These are phyloP conservation scores for Hsuehochloa calcarea DNA, from an alignment of 176 grass and related monocot genomes.

Conservation along the genomic window DNA sequence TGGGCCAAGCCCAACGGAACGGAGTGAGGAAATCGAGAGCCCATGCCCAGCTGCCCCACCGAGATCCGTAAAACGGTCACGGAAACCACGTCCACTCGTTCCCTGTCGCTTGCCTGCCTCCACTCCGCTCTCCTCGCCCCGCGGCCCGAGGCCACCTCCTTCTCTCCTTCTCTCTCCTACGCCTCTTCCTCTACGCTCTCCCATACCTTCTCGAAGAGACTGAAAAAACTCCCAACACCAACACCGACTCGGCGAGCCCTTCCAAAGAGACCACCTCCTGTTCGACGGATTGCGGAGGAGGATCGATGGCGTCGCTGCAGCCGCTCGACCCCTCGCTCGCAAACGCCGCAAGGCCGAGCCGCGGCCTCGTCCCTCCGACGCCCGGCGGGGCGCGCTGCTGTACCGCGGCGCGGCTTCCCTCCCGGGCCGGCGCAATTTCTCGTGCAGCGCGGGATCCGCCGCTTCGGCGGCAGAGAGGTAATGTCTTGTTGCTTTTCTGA, in stretches of 20 bases:
- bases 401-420: not conserved
- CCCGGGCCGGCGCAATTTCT: conserved; percentile 4
- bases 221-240: not conserved
- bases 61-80: not conserved
- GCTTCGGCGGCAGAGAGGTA: conserved; percentile 51
- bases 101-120: not conserved
- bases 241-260: not conserved
- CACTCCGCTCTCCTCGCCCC: not conserved
- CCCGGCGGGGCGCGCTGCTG: not conserved
- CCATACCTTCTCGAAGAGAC: not conserved
- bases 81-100: conserved; percentile 32
- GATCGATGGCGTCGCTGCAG: conserved; percentile 46
- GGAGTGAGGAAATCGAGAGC: not conserved
- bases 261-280: not conserved
- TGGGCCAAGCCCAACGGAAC: not conserved
- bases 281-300: conserved; percentile 28
- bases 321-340: conserved; percentile 41
- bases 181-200: not conserved
- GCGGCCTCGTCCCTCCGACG: not conserved
- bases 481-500: not conserved
- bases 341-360: not conserved
- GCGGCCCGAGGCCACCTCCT: not conserved
- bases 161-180: not conserved
- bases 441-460: conserved; percentile 25
- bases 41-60: not conserved